Percentiles rank a stretch among this genome's conserved stretches.
These are phyloP conservation scores for Pyricularia pennisetigena DNA, from an alignment of 2,329 filamentous ascomycete species.

Conservation along the genomic window DNA sequence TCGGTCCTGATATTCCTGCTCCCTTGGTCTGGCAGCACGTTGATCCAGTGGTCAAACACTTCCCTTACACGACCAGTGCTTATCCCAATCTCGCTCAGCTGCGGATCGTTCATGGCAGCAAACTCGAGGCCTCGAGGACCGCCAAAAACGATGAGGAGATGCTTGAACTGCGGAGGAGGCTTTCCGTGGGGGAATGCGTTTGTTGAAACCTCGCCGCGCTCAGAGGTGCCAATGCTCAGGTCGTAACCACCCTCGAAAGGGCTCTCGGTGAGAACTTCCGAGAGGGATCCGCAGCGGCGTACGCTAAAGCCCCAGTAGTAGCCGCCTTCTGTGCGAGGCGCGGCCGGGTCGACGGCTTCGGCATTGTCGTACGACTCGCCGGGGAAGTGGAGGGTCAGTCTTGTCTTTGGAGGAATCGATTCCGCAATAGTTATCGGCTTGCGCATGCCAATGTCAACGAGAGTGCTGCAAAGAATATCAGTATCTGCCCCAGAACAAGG, in stretches of 20 bases:
- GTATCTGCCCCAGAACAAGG: background rate
- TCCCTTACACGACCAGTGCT: conserved; percentile 53
- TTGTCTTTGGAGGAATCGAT: conserved; percentile 57
- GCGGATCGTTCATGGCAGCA: conserved; percentile 52
- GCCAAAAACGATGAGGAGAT: conserved; percentile 71
- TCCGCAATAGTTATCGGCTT: conserved; percentile 45
- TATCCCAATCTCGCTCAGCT: conserved; percentile 51
- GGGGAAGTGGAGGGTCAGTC: conserved; percentile 63
- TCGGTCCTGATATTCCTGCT: conserved; percentile 77
- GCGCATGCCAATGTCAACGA: conserved; percentile 48
- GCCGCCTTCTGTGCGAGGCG: conserved; percentile 63
- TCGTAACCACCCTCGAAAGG: conserved; percentile 72
- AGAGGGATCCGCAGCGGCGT: conserved; percentile 55
- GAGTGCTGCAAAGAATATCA: conserved; percentile 28
- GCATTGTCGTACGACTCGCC: conserved; percentile 33
- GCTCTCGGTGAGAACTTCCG: conserved; percentile 67
- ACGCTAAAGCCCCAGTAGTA: conserved; percentile 84
- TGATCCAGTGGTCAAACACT: conserved; percentile 77
- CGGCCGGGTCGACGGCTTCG: conserved; percentile 55
- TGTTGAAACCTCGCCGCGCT: conserved; percentile 52
- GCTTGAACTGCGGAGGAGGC: conserved; percentile 42
- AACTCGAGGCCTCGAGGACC: conserved; percentile 72
- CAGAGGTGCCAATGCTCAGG: conserved; percentile 72
- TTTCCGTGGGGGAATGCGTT: conserved; percentile 33
- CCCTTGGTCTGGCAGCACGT: conserved; percentile 70